These are phyloP conservation scores for Metarhizium robertsii DNA, from an alignment of 2,329 filamentous ascomycete genomes.

Conservation along the genomic window DNA sequence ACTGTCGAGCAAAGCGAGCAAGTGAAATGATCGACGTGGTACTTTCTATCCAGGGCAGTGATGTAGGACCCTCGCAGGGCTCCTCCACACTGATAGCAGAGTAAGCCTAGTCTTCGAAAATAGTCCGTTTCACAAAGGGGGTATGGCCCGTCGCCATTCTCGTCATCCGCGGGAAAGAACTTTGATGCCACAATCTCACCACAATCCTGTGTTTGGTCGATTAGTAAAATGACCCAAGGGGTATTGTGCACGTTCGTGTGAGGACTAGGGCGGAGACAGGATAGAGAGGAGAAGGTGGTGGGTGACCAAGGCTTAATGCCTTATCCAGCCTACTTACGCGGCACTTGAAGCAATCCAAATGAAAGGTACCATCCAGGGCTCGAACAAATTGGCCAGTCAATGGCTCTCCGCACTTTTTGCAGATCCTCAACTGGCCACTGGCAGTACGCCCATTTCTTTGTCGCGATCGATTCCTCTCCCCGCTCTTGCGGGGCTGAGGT, in stretches of 20 bases:
- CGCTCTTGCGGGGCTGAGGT: slow-evolving; percentile 35
- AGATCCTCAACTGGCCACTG: slow-evolving; percentile 55
- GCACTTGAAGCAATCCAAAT: slow-evolving; percentile 97
- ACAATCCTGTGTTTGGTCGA: slow-evolving; percentile 59
- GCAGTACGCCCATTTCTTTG: slow-evolving; percentile 43
- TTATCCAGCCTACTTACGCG: slow-evolving; percentile 51
- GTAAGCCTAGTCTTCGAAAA: slow-evolving; percentile 80
- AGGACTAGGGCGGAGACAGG: not conserved
- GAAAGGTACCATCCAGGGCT: slow-evolving; percentile 86
- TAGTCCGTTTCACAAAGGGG: slow-evolving; percentile 97
- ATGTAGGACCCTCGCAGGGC: slow-evolving; percentile 96
- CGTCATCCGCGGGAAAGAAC: slow-evolving; percentile 94
- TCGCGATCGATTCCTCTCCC: slow-evolving; percentile 49
- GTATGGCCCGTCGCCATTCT: slow-evolving; percentile 77
- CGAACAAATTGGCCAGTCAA: slow-evolving; percentile 94
- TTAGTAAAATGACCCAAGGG: slow-evolving; percentile 5
- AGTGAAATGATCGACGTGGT: slow-evolving; percentile 98
- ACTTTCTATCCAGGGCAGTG: slow-evolving; percentile 93
- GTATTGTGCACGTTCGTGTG: no score
- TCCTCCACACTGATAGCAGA: slow-evolving; percentile 87
- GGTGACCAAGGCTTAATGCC: not conserved
- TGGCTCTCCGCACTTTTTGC: slow-evolving; percentile 80
- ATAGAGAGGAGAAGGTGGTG: slow-evolving; percentile 1
- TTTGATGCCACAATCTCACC: slow-evolving; percentile 96
- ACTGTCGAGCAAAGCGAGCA: slow-evolving; percentile 94